Conservation (phyloP, 2,329 filamentous ascomycete species). For the Boeremia exigua region DNA sequence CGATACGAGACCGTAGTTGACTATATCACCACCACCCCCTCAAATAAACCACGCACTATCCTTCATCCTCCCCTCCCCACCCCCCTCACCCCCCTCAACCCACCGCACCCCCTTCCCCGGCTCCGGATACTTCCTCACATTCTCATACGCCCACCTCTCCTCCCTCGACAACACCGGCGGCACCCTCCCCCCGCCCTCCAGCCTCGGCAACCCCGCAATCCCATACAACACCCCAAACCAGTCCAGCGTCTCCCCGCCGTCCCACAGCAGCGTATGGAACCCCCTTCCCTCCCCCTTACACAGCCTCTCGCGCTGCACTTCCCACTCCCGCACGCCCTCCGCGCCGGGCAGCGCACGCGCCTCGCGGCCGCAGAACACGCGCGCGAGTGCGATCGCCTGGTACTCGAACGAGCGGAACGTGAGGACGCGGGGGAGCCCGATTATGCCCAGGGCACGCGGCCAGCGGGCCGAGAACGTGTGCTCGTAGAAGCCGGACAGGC, state of each 20-base stretch:
- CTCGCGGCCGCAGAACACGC: slow-evolving; percentile 55
- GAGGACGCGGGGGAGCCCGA: slow-evolving; percentile 59
- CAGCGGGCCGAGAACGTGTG: slow-evolving; percentile 48
- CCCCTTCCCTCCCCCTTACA: slow-evolving; percentile 44
- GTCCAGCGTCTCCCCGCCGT: slow-evolving; percentile 57
- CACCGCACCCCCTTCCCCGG: slow-evolving; percentile 14
- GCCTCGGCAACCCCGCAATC: slow-evolving; percentile 57
- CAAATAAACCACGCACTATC: slow-evolving; percentile 12
- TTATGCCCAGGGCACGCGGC: slow-evolving; percentile 54
- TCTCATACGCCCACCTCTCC: slow-evolving; percentile 46
- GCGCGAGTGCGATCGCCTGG: slow-evolving; percentile 60
- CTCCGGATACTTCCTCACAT: slow-evolving; percentile 29
- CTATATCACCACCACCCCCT: neutral
- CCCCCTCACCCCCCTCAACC: neutral
- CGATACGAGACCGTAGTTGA: no score
- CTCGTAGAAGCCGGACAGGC: slow-evolving; percentile 54
- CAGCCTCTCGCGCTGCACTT: slow-evolving; percentile 47
- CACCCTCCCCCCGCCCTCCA: slow-evolving; percentile 50
- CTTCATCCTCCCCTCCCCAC: neutral
- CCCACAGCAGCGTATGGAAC: slow-evolving; percentile 63
- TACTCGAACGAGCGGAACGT: slow-evolving; percentile 65
- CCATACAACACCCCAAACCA: slow-evolving; percentile 57
- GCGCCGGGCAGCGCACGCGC: slow-evolving; percentile 32
- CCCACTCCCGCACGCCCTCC: slow-evolving; percentile 54
- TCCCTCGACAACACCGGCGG: slow-evolving; percentile 25